Evolutionary conservation across 2,329 filamentous ascomycete species (phyloP).

Genomic region (Coniochaeta ligniaria): DNA sequence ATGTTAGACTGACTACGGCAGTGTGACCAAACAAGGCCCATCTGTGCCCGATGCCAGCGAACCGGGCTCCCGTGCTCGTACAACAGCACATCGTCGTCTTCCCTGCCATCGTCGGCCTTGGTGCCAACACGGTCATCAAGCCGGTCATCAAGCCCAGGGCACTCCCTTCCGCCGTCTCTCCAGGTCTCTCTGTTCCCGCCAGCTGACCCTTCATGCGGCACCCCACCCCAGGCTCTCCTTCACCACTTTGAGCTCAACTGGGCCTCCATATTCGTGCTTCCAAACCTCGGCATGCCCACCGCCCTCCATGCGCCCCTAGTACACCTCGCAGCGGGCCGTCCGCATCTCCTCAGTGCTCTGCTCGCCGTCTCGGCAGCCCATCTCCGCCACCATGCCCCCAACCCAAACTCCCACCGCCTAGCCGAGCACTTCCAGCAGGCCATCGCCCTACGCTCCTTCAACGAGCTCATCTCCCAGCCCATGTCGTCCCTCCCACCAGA

Average conservation of each 20-base stretch:
- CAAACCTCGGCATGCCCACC: conserved; percentile 6
- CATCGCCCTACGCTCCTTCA: conserved; percentile 12
- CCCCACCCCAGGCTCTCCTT: conserved; percentile 9
- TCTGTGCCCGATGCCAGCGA: conserved; percentile 13
- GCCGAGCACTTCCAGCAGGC: conserved; percentile 14
- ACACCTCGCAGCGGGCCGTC: conserved; percentile 4
- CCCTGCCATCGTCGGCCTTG: not conserved
- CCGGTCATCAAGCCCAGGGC: not conserved
- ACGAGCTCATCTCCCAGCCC: conserved; percentile 9
- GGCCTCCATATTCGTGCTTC: conserved; percentile 9
- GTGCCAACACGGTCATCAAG: not conserved
- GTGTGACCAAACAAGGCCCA: conserved; percentile 13
- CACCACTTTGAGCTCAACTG: conserved; percentile 9
- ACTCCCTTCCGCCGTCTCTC: not conserved
- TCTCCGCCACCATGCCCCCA: conserved; percentile 9
- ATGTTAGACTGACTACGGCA: conserved; percentile 1
- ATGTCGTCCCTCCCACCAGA: conserved; percentile 9
- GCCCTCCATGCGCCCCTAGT: not conserved
- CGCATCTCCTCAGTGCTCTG: conserved; percentile 11
- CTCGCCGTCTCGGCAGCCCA: conserved; percentile 12
- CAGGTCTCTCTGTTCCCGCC: conserved; percentile 3
- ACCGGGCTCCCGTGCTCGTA: conserved; percentile 12
- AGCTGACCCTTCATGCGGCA: conserved; percentile 7
- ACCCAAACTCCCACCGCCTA: conserved; percentile 7
- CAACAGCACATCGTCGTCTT: not conserved